Evolutionary conservation across 2,329 filamentous ascomycete genomes (phyloP), one percentile per base, ranked within the genome.

Genomic region (Leptographium flavum): DNA sequence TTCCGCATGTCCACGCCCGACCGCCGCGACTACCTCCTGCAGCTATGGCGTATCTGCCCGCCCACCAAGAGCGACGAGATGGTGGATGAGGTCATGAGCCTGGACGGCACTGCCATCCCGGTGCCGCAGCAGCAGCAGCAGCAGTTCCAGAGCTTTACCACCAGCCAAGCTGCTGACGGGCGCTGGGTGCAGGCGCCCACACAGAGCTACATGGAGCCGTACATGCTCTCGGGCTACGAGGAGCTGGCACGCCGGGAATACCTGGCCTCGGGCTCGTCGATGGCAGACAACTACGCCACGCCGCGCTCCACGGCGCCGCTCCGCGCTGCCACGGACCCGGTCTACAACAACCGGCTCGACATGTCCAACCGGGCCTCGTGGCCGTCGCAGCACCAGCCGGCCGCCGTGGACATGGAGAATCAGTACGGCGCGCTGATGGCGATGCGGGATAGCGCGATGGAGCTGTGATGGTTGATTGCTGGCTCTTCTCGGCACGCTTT

Each of bases 11-110:
- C 85, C 43, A 79, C 83, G 47, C 66, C 74, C 22, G 70, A 80
- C 37, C 85, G 94, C 60, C 77, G 81, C 56, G 65, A 79, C 47
- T 76, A 85, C 21, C 70, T 94, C 15, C 69, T 94, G 33, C 82
- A 94, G 59, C 76, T 94, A 15, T 94, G 87, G 87, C 79, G 77
- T 48, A 86, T 88, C 53, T 85, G 78, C 47, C 84, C 84, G 21
- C 83, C 83, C 0, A 73, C 69, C 36, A 74, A 73, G 50, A 66
- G 61, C 47, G 40, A 68, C 10, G 58, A 48, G 61, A 68, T 46
- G 62, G 65, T 48, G 64, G 28, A 43, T n/a, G 32, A 42, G 30
- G 17, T 31, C 40, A 52, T 52, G 50, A 54, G n/a, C 56, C 60
- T 77, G 44, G 75, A 79, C 52, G 71, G 67, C 33, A 73, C 68